Percentiles rank a stretch among this genome's conserved stretches.
These are phyloP conservation scores for Grigorovia humatica DNA, from an alignment of 805 yeast genomes.

Conservation along the genomic window DNA sequence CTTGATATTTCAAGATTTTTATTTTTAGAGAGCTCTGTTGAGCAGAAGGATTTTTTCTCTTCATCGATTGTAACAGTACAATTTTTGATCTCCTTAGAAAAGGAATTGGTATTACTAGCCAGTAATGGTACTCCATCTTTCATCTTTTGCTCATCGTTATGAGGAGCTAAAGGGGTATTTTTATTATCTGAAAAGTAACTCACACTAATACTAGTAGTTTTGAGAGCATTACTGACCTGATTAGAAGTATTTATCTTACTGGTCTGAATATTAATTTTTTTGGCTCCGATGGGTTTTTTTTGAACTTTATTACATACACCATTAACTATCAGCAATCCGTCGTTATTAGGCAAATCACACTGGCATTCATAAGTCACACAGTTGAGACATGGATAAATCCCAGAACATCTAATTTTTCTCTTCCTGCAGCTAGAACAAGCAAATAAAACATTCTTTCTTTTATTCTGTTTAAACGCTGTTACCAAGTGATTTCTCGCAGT, in stretches of 20 bases:
- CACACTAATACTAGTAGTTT: too few species aligned
- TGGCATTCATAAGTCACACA: conserved; percentile 23
- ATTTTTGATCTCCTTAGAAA: too few species aligned
- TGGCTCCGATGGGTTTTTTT: background rate
- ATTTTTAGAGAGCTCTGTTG: background rate
- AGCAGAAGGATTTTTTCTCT: background rate
- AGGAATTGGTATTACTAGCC: background rate
- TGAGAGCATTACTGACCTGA: too few species aligned
- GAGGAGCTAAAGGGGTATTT: too few species aligned
- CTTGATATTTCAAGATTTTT: background rate
- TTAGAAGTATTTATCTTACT: background rate
- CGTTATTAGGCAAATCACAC: conserved; percentile 11
- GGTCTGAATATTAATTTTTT: background rate
- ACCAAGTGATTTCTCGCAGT: background rate
- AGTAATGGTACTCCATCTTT: too few species aligned
- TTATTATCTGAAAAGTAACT: too few species aligned
- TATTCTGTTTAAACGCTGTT: background rate
- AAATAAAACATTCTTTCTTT: conserved; percentile 4
- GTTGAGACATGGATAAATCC: conserved; percentile 22
- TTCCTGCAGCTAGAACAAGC: conserved; percentile 26
- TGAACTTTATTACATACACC: background rate
- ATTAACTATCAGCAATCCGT: background rate
- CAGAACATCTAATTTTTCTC: conserved; percentile 28
- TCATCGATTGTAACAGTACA: background rate
- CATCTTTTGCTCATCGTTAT: too few species aligned